phyloP scores from a whole-genome alignment of 352 stramenopile species.

The Stramenopiles sp. region DNA sequence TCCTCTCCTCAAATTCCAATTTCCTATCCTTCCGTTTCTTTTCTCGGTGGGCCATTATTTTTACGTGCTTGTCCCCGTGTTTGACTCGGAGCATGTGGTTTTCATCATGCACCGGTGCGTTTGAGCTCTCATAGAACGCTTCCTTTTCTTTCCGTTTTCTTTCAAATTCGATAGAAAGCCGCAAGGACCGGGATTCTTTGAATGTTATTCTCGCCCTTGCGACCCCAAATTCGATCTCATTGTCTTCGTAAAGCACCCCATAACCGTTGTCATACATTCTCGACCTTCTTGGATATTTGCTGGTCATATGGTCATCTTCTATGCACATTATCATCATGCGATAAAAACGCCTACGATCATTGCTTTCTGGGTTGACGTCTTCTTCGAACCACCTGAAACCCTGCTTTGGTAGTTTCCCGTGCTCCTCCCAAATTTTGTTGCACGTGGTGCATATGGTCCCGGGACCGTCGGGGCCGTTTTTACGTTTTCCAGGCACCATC shows the following conservation, averaged over 20 bases:
- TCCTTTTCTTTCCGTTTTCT: conserved; percentile 4
- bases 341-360: too few species aligned
- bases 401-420: background rate
- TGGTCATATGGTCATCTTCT: background rate
- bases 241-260: background rate
- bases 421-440: background rate
- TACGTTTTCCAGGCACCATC: too few species aligned
- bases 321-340: background rate
- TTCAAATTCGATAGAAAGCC: background rate
- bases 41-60: too few species aligned
- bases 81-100: too few species aligned
- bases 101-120: too few species aligned
- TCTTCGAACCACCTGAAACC: background rate
- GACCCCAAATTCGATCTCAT: background rate
- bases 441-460: background rate
- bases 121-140: too few species aligned
- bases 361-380: background rate
- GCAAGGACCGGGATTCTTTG: background rate
- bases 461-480: too few species aligned
- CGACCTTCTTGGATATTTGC: background rate
- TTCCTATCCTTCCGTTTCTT: background rate
- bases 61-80: too few species aligned
- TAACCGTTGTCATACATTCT: background rate
- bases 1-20: background rate
- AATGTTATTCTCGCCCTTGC: background rate